Evolutionary conservation across 2,329 filamentous ascomycete genomes (phyloP), one percentile per base, ranked within the genome.

Genomic region (Talaromyces sp.): DNA sequence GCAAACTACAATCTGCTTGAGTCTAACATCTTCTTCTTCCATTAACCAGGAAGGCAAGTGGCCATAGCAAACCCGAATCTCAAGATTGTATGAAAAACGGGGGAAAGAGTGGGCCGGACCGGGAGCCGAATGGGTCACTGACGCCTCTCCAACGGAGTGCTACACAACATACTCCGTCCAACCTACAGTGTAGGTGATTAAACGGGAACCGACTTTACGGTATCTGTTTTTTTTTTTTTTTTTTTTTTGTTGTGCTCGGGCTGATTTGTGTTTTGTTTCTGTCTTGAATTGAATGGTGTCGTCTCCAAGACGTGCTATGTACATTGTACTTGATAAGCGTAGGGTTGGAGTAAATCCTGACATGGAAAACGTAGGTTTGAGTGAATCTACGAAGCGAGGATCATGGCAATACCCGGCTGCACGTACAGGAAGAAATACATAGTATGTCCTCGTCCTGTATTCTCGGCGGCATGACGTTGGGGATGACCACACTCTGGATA

Each of bases 111-210:
- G 52, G 52, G 52, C 33, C 52, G 9, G n/a, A 39, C 33, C 52
- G 52, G 50, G 33, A 37, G 33, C 52, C 33, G 52, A 56, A 56
- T 56, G 52, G 52, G 52, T 56, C 52, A 11, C 49, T 56, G 52
- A 39, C 33, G 33, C 33, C 27, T 56, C 52, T 37, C 31, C 50
- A 22, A 35, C 50, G 27, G 50, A 54, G 50, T 54, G 15, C 49
- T 31, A n/a, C 27, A 52, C 27, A 1, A 17, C n/a, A 15, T 33
- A 52, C 49, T 52, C 49, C 49, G 49, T 33, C 15, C 17, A 31
- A 33, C 15, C 15, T 11, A 6, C 4, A 5, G 8, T 31, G 27
- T 31, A 31, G 47, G 3, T 27, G 27, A 33, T 13, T 56, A 31
- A 35, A 56, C 31, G 31, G 22, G 31, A 56, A n/a, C 31, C n/a